Evolutionary conservation across 306 rosid genomes (phyloP), one percentile per base, ranked within the genome.

Genomic region (Oxytropis ochrocephala): DNA sequence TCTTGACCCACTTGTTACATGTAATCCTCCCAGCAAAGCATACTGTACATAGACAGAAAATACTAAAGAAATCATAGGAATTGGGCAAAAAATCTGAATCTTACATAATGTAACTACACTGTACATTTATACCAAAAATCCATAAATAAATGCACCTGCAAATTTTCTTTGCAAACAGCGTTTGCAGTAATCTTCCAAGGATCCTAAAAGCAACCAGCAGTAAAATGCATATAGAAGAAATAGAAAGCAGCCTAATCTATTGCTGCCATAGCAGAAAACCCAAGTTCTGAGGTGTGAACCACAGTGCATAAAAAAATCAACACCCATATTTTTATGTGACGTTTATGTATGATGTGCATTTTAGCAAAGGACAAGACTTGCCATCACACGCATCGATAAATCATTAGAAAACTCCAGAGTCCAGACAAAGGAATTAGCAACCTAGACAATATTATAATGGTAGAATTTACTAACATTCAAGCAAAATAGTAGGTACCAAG

Each of bases 391-490:
- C 33, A 55, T 59, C 69, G 50, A 41, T 35, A 68, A 71, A 70
- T 72, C 55, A 70, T 46, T 60, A 67, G 76, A 38, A 63, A 74
- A 41, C 14, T 54, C 69, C 52, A 43, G 48, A 35, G 18, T 54
- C 69, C 52, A 43, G 48, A 35, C 67, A 69, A 56, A 39, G 33
- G 55, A 62, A 44, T 69, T 69, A 71, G 57, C 60, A 50, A 76
- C 54, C 84, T 75, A 80, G 70, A 53, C 53, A 73, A 53, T 75
- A 64, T 79, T 46, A 69, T 79, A 81, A 86, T 78, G 79, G 85
- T 82, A 81, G 70, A 76, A 81, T 83, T 84, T 87, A 86, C 95
- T 80, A 77, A 85, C 85, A 84, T 85, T 85, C 91, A 83, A 82
- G 85, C 77, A 74, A 88, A 68, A 84, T 30, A 83, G 84, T 70